A percentile compares a stretch with the other conserved stretches of the same genome.
Evolutionary conservation across 768 basidiomycete genomes (phyloP).

Genomic region (Daedalea quercina): DNA sequence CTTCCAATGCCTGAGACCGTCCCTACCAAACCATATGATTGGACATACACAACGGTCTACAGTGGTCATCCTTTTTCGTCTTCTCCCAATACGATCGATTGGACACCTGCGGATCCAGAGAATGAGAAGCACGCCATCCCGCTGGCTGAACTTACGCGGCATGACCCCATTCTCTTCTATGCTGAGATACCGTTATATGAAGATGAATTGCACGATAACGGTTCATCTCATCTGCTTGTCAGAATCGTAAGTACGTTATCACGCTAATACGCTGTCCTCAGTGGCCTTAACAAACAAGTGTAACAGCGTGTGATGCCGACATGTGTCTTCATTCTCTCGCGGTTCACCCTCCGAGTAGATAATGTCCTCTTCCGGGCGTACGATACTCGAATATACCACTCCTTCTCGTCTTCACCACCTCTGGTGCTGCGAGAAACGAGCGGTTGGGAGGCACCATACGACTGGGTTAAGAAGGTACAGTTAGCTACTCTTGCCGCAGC

Average conservation of each 20-base stretch:
- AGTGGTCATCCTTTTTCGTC: conserved; percentile 43
- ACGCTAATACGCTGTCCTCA: not conserved
- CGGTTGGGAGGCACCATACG: conserved; percentile 91
- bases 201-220: conserved; percentile 97
- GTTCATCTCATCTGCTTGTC: conserved; percentile 76
- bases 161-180: conserved; percentile 97
- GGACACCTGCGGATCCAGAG: conserved; percentile 51
- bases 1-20: conserved; percentile 67
- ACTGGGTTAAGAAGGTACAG: conserved; percentile 67
- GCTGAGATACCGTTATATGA: conserved; percentile 93
- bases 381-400: conserved; percentile 89
- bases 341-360: conserved; percentile 93
- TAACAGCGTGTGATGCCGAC: conserved; percentile 92
- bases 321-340: conserved; percentile 83
- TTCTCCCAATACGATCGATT: conserved; percentile 24
- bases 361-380: conserved; percentile 85
- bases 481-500: conserved; percentile 3
- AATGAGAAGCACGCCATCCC: conserved; percentile 66
- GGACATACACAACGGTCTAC: conserved; percentile 95
- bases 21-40: conserved; percentile 85
- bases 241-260: conserved; percentile 63
- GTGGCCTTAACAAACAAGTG: not conserved
- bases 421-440: conserved; percentile 71
- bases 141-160: conserved; percentile 75
- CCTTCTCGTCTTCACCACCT: conserved; percentile 55